These are phyloP conservation scores for Aspergillus nidulans DNA, from an alignment of 495 filamentous ascomycete species.

Conservation along the genomic window DNA sequence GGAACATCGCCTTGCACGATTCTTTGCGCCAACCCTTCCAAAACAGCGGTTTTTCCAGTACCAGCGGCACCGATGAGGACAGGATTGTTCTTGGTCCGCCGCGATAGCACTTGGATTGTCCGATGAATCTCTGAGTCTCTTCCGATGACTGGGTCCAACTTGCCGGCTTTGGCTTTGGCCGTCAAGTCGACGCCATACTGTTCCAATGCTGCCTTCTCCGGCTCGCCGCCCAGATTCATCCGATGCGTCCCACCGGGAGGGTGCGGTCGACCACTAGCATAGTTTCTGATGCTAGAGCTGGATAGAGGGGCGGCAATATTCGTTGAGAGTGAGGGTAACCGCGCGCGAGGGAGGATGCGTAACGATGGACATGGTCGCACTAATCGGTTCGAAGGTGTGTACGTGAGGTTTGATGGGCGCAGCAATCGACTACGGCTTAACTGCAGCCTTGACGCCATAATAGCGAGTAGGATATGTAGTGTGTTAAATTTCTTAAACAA, in stretches of 20 bases:
- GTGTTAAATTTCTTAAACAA: neutral
- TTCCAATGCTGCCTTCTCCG: conserved; percentile 81
- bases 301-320: conserved; percentile 9
- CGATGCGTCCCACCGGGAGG: conserved; percentile 89
- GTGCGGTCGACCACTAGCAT: conserved; percentile 75
- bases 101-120: conserved; percentile 88
- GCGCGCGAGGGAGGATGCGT: conserved; percentile 18
- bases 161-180: conserved; percentile 76
- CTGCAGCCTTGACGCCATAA: conserved; percentile 38
- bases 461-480: neutral
- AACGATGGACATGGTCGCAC: conserved; percentile 19
- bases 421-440: conserved; percentile 30
- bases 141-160: conserved; percentile 93
- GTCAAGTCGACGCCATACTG: conserved; percentile 90
- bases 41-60: conserved; percentile 91
- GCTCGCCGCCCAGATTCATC: conserved; percentile 78
- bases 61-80: conserved; percentile 90
- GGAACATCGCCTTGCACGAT: conserved; percentile 93
- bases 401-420: conserved; percentile 22
- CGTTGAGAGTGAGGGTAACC: conserved; percentile 13
- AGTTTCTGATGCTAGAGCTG: conserved; percentile 42
- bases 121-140: conserved; percentile 86
- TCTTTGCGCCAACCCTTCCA: conserved; percentile 87
- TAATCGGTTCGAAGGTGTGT: conserved; percentile 18
- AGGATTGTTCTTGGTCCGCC: conserved; percentile 95